Evolutionary conservation across 257 asterid genomes (phyloP).

Genomic region (Cinchona pubescens): DNA sequence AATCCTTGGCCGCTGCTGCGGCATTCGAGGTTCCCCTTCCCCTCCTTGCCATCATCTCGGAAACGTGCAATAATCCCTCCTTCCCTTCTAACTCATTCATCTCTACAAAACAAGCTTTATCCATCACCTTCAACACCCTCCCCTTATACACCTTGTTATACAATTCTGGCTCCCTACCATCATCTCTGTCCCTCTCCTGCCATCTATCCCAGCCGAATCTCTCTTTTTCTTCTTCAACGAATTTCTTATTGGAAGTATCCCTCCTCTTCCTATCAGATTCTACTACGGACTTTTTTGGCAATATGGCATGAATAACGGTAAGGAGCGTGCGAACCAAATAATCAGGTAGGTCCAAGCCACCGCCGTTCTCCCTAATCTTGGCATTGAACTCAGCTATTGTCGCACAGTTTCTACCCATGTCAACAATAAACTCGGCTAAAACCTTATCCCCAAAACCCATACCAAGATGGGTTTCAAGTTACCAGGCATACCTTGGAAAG

Average conservation of each 20-base stretch:
- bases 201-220: constrained; percentile 8
- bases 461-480: constrained; percentile 68
- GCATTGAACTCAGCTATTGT: constrained; percentile 55
- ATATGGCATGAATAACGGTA: constrained; percentile 76
- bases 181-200: constrained; percentile 17
- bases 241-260: too few species aligned
- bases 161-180: constrained; percentile 43
- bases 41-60: constrained; percentile 81
- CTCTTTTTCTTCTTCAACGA: constrained; percentile 34
- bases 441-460: constrained; percentile 69
- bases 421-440: constrained; percentile 80
- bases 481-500: constrained; percentile 84
- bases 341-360: constrained; percentile 88
- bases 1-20: constrained; percentile 78
- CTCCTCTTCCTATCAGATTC: constrained; percentile 42
- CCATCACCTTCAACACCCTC: constrained; percentile 86
- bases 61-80: constrained; percentile 86
- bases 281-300: constrained; percentile 55
- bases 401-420: constrained; percentile 57
- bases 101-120: constrained; percentile 87
- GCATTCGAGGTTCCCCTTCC: too few species aligned
- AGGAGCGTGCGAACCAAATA: constrained; percentile 72
- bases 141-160: constrained; percentile 78
- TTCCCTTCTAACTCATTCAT: constrained; percentile 64
- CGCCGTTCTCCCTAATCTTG: constrained; percentile 61